Evolutionary conservation across 177 flowering plant genomes (phyloP), one percentile per base, ranked within the genome.

Genomic region (Telopea speciosissima): DNA sequence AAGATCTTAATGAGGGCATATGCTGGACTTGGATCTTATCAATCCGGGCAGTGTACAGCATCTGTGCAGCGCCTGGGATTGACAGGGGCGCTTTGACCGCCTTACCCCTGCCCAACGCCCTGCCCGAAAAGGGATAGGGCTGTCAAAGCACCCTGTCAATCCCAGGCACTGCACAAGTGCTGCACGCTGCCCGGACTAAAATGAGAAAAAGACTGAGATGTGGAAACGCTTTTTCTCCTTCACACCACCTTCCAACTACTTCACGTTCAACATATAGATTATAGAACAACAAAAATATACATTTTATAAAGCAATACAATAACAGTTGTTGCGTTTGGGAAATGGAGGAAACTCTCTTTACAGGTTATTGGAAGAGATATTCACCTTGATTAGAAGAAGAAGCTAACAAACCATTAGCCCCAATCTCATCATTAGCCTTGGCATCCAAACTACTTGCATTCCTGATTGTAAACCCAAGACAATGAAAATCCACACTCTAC

Each of bases 181-280:
- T n/a, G n/a, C n/a, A n/a, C n/a, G n/a, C n/a, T n/a, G n/a, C n/a
- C n/a, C n/a, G n/a, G n/a, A n/a, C n/a, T n/a, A n/a, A n/a, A n/a
- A n/a, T n/a, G n/a, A n/a, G n/a, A n/a, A n/a, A n/a, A n/a, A n/a
- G n/a, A n/a, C n/a, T n/a, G n/a, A n/a, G n/a, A n/a, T n/a, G n/a
- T 56, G 90, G 87, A 61, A 81, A 69, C 13, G 70, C 72, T 63
- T 68, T 81, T 71, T 82, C 86, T 59, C 74, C 87, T 62, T 83
- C 83, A 33, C 74, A 24, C 85, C 87, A 83, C 60, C 79, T 79
- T 75, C 72, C 84, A 68, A 26, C 80, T 63, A 28, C 70, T 61
- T 24, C 44, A 33, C 9, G 24, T 23, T 36, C 8, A 16, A 54
- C 67, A 10, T 67, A 62, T 69, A 62, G 68, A 17, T n/a, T n/a